These are phyloP conservation scores for Botrytis elliptica DNA, from an alignment of 2,329 filamentous ascomycete genomes.

Conservation along the genomic window DNA sequence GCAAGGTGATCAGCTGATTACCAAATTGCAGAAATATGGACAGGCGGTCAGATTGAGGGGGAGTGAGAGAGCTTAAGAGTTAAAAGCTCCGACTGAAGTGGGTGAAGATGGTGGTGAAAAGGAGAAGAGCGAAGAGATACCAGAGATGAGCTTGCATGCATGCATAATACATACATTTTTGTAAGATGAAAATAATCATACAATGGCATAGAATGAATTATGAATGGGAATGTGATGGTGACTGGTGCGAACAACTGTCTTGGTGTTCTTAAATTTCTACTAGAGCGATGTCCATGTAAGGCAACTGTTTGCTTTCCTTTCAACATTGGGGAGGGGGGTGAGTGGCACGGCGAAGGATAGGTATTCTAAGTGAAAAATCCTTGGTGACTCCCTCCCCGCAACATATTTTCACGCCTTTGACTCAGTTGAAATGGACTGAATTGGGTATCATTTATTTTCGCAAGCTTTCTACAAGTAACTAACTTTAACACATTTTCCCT, in stretches of 20 bases:
- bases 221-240: not conserved
- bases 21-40: slow-evolving; percentile 98
- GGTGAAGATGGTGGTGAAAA: not conserved
- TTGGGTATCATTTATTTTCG: slow-evolving; percentile 8
- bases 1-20: slow-evolving; percentile 96
- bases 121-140: not conserved
- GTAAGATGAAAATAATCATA: slow-evolving; percentile 13
- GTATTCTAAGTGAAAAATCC: not conserved
- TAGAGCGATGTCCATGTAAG: not conserved
- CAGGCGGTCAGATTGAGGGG: slow-evolving; percentile 92
- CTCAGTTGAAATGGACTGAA: not conserved
- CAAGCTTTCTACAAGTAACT: not conserved
- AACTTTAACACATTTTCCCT: not conserved
- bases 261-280: not conserved
- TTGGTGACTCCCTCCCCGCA: not conserved
- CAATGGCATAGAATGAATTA: slow-evolving; percentile 1
- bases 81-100: too few relatives aligned
- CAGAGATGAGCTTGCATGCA: slow-evolving; percentile 7
- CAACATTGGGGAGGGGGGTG: not conserved
- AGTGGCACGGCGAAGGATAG: not conserved
- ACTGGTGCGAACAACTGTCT: not conserved
- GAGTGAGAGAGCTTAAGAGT: slow-evolving; percentile 71
- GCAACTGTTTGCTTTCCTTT: not conserved
- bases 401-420: not conserved
- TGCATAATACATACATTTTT: slow-evolving; percentile 13